Base-by-base conservation (phyloP, 2,329 filamentous ascomycete species). In the Penicillium palitans region DNA sequence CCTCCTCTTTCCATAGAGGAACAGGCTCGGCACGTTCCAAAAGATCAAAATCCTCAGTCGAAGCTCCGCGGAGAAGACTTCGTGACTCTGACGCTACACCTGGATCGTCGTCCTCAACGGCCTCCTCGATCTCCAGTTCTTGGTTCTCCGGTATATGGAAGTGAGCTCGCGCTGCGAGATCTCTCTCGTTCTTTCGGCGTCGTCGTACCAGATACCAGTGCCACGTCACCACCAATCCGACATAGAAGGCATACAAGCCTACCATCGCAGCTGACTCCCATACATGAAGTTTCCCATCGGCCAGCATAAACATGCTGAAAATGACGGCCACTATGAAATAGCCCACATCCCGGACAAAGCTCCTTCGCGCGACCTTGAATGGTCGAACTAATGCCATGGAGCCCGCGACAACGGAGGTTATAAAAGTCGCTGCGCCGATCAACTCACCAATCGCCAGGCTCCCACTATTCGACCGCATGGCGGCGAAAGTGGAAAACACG, bases 351-450 rank as follows among this genome's bases (percentile, higher is more conserved):
- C 95, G 85, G 24, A 97, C 84, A 72, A 98, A 99, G 37, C 91
- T 95, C 74, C 89, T 90, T 68, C 87, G 88, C 53, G 91, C 90
- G 52, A 99, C 95, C 65, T 88, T 89, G 75, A 99, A 99, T 54
- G 96, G 95, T 63, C 91, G 85, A n/a, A 97, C 93, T 55, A 99
- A 78, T 15, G 93, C 95, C 95, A 99, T 99, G 56, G 92, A 96
- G 17, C 95, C 95, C 6, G 93, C 92, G 35, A 99, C 95, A 19
- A 99, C 93, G 2, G 93, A 90, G 1, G 93, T 96, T 74, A 99
- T 99, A 78, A 99, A 99, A 62, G 91, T 87, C 35, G 95, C 95
- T 12, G 95, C 95, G 35, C 95, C 95, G 53, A 99, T 91, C 51
- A 99, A 82, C 78, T 99, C 95, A 46, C 95, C 95, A 41, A 99